Conservation (phyloP, 306 rosid genomes). For the Dalbergia oliveri region DNA sequence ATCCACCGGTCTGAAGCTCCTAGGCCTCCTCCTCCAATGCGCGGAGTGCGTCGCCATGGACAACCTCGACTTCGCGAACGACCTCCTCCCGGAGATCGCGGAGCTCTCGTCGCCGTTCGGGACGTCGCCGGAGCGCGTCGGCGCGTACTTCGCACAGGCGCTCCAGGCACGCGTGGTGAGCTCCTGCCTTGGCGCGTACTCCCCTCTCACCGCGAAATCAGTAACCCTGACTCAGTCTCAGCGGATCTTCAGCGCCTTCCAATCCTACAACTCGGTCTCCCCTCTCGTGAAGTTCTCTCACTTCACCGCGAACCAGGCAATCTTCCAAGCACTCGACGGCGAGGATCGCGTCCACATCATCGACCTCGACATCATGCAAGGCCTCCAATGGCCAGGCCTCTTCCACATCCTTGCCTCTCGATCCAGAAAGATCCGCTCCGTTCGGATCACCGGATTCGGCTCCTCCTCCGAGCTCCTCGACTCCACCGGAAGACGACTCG, state of each 20-base stretch:
- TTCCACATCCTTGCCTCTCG: constrained; percentile 97
- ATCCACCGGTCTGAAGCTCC: constrained; percentile 72
- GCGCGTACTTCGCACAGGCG: constrained; percentile 92
- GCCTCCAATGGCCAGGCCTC: constrained; percentile 98
- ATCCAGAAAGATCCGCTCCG: constrained; percentile 76
- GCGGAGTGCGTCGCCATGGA: constrained; percentile 95
- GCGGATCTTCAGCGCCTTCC: constrained; percentile 80
- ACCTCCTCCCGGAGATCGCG: constrained; percentile 83
- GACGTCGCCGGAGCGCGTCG: constrained; percentile 85
- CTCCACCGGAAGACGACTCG: constrained; percentile 89
- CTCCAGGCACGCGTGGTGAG: constrained; percentile 90
- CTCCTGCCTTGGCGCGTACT: constrained; percentile 75
- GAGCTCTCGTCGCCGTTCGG: constrained; percentile 95
- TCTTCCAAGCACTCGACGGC: constrained; percentile 91
- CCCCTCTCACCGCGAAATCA: constrained; percentile 65
- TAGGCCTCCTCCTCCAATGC: constrained; percentile 89
- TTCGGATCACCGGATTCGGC: constrained; percentile 94
- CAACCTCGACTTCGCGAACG: constrained; percentile 74
- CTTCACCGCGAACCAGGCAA: constrained; percentile 98
- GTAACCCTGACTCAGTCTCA: constrained; percentile 70
- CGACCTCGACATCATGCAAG: constrained; percentile 97
- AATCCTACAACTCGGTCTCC: constrained; percentile 88
- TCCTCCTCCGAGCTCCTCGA: constrained; percentile 81
- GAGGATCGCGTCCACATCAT: constrained; percentile 94
- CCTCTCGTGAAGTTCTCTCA: constrained; percentile 93